phyloP scores from a whole-genome alignment of 305 asterid species.

The Solanum hybrid region DNA sequence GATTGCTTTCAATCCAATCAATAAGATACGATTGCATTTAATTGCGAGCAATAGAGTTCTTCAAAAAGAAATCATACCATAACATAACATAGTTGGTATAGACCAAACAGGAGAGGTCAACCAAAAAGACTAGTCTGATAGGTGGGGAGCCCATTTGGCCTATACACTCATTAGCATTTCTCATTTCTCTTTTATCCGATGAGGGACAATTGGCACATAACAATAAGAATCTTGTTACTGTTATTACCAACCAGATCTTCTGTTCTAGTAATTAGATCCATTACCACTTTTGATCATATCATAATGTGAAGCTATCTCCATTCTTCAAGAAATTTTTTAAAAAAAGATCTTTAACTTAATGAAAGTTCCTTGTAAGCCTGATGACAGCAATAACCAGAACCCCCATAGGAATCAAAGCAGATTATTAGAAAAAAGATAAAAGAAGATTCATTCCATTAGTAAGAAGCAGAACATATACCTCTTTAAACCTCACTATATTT shows the following conservation, averaged over 20 bases:
- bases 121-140: not conserved
- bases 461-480: slow-evolving; percentile 14
- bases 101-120: not conserved
- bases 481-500: slow-evolving; percentile 33
- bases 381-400: not conserved
- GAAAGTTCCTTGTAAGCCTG: not conserved
- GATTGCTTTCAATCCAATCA: not conserved
- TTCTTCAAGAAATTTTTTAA: too few species aligned
- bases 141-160: not conserved
- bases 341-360: not conserved
- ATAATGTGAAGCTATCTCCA: not conserved
- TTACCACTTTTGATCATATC: not conserved
- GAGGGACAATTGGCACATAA: not conserved
- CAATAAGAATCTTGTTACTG: not conserved
- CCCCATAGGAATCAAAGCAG: not conserved
- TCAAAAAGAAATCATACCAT: not conserved
- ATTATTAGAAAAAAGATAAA: not conserved
- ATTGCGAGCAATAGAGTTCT: not conserved
- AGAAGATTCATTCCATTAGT: not conserved
- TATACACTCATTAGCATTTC: not conserved
- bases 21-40: not conserved
- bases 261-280: not conserved
- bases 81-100: not conserved
- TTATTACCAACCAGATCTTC: not conserved
- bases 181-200: not conserved